Evolutionary conservation across 306 rosid species (phyloP), one percentile per base, ranked within the genome.

Genomic region (Ziziphus jujuba): DNA sequence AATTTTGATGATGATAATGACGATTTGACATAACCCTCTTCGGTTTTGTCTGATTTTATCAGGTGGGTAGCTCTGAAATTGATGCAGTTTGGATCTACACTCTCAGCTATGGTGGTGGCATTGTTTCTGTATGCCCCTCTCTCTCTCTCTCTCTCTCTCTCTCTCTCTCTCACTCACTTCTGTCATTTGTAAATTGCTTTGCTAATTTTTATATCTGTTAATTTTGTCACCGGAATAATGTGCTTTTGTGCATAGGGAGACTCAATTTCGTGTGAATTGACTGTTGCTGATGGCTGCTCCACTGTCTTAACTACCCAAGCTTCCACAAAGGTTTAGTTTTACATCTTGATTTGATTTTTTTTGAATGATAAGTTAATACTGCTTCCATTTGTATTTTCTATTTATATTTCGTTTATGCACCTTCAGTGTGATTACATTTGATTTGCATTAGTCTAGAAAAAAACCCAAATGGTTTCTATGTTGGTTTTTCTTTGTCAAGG

Each of bases 91-190:
- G 98, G 98, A 84, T 92, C 72, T 92, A 92, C 77, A 79, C 57
- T 61, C 81, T 92, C 70, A 86, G 82, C 72, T 90, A 84, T 83
- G 98, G 98, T 38, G 98, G 98, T 23, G 98, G 98, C 67, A 78
- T 92, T 70, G 93, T 90, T 76, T 87, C 97, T 61, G 98, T 92
- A 84, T 72, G 89, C 31, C 59, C 25, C 55, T 40, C 20, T 48
- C 54, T 53, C 33, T 22, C 33, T 73, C 11, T 8, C 31, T 45
- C 60, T 34, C 21, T 52, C 21, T n/a, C 48, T n/a, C n/a, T n/a
- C n/a, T n/a, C n/a, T n/a, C n/a, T n/a, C n/a, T n/a, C n/a, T n/a
- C n/a, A n/a, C n/a, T n/a, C n/a, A n/a, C n/a, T n/a, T 52, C 20
- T 43, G 23, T 6, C 12, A 33, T 3, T 7, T 45, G 35, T 28